phyloP scores from a whole-genome alignment of 2,329 filamentous ascomycete species.

The Polytolypa hystricis region DNA sequence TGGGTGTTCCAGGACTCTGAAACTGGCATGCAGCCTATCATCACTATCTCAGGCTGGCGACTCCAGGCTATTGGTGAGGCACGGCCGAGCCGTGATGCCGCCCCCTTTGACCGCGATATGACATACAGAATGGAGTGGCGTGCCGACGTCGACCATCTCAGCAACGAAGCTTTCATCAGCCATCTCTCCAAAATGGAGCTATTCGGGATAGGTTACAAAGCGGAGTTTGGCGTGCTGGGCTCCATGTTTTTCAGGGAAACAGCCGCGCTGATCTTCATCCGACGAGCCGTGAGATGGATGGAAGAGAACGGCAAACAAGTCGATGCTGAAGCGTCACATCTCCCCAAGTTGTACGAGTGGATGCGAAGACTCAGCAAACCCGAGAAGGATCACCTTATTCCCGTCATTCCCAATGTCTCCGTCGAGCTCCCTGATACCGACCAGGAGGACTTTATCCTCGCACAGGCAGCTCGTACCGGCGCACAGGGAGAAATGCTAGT shows the following conservation, averaged over 20 bases:
- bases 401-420: neutral
- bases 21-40: neutral
- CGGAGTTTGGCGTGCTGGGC: no score
- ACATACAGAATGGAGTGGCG: neutral
- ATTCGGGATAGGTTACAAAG: no score
- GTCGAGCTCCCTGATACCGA: neutral
- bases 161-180: neutral
- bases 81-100: no score
- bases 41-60: neutral
- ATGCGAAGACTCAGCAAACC: neutral
- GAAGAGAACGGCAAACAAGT: neutral
- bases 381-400: no score
- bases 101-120: neutral
- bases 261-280: neutral
- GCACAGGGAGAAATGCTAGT: neutral
- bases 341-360: neutral
- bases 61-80: neutral
- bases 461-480: neutral
- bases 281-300: neutral
- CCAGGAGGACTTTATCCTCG: neutral
- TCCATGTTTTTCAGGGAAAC: no score
- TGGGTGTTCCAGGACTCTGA: neutral
- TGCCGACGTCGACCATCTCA: neutral
- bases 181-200: no score
- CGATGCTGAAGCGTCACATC: neutral